Evolutionary conservation across 225 moss, liverwort and hornwort genomes (phyloP).

Genomic region (Marchantia polymorpha): DNA sequence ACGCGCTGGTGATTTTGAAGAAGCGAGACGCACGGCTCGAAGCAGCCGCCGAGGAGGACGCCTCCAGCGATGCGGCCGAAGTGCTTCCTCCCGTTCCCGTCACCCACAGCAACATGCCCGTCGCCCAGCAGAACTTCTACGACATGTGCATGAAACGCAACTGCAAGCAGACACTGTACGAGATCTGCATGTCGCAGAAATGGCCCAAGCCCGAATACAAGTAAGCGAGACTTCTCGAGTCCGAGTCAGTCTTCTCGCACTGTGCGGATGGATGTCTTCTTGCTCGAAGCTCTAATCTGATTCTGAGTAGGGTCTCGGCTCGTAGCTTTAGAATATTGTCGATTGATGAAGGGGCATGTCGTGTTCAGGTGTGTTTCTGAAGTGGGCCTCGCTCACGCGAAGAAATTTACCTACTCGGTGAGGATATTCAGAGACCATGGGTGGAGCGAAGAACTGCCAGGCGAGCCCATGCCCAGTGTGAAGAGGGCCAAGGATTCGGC

Average conservation of each 20-base stretch:
- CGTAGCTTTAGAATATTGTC: no score
- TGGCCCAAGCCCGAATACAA: slow-evolving; percentile 83
- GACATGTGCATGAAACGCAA: slow-evolving; percentile 18
- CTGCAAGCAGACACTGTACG: slow-evolving; percentile 56
- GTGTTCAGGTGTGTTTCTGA: slow-evolving; percentile 52
- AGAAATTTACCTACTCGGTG: slow-evolving; percentile 75
- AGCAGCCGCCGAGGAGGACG: slow-evolving; percentile 42
- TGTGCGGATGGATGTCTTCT: no score
- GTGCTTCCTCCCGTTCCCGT: background rate
- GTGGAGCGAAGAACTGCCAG: slow-evolving; percentile 66
- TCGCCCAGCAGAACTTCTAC: slow-evolving; percentile 37
- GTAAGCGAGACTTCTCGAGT: slow-evolving; percentile 16
- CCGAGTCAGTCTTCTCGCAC: no score
- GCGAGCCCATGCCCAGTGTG: slow-evolving; percentile 75
- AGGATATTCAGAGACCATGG: slow-evolving; percentile 59
- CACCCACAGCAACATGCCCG: slow-evolving; percentile 44
- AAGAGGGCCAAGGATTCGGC: slow-evolving; percentile 83
- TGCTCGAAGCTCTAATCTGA: no score
- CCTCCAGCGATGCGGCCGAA: background rate
- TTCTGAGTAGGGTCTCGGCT: no score
- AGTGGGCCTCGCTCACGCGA: slow-evolving; percentile 73
- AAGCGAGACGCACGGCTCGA: slow-evolving; percentile 50
- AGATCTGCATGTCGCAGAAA: slow-evolving; percentile 69
- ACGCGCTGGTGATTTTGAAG: slow-evolving; percentile 65
- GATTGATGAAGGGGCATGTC: no score